Percentiles rank a stretch among this genome's conserved stretches.
These are phyloP conservation scores for Lagenaria siceraria DNA, from an alignment of 306 rosid species.

Conservation along the genomic window DNA sequence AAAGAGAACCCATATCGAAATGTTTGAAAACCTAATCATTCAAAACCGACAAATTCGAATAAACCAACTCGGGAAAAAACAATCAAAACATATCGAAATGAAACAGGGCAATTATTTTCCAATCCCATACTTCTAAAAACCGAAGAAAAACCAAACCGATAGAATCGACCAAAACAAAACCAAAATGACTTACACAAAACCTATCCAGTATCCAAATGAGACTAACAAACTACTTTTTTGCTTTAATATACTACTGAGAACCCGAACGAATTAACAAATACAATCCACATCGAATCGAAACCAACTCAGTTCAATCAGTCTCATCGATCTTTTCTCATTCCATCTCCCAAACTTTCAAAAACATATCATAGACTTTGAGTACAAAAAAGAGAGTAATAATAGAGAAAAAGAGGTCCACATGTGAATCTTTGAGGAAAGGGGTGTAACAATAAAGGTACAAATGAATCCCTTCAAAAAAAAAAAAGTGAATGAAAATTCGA, in stretches of 20 bases:
- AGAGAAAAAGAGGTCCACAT: neutral
- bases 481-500: neutral
- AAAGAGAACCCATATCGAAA: neutral
- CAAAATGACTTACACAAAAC: neutral
- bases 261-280: neutral
- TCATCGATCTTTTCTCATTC: neutral
- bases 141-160: neutral
- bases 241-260: neutral
- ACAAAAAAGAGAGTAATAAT: neutral
- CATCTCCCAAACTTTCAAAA: neutral
- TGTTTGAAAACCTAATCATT: neutral
- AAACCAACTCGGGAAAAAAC: neutral
- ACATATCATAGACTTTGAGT: neutral
- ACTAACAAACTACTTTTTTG: neutral
- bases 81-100: neutral
- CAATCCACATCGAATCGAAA: neutral
- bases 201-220: neutral
- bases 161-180: neutral
- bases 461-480: neutral
- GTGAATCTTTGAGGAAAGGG: neutral
- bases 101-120: neutral
- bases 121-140: neutral
- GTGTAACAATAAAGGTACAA: neutral
- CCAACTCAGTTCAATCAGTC: neutral
- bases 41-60: neutral